Percentiles rank a stretch among this genome's conserved stretches.
Conservation (phyloP, 345 rosid genomes). For the Moringa oleifera region DNA sequence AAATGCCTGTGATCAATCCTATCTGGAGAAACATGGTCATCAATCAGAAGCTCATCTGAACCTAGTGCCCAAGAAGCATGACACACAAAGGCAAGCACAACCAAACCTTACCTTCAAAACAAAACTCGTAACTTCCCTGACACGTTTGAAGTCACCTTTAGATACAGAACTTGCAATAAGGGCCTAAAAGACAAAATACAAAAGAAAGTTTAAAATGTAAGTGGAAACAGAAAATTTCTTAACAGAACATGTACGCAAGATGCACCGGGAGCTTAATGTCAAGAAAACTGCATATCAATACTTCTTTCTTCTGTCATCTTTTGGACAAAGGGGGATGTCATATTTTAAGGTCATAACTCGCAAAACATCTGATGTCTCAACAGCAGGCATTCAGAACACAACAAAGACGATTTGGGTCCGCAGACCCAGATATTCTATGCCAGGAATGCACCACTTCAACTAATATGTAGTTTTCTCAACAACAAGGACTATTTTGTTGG, state of each 20-base stretch:
- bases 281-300: too few relatives aligned
- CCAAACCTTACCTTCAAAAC: constrained; percentile 58
- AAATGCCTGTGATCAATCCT: constrained; percentile 62
- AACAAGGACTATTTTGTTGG: too few relatives aligned
- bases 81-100: constrained; percentile 4
- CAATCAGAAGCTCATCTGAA: background rate
- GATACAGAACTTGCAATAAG: constrained; percentile 77
- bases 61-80: background rate
- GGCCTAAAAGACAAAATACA: constrained; percentile 37
- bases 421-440: background rate
- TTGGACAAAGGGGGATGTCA: background rate
- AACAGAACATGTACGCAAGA: background rate
- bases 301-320: background rate
- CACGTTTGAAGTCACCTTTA: constrained; percentile 58
- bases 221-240: background rate
- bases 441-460: background rate
- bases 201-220: background rate
- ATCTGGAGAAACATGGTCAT: constrained; percentile 47
- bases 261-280: too few relatives aligned
- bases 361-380: background rate
- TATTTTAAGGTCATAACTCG: background rate
- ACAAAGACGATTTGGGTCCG: background rate
- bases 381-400: background rate
- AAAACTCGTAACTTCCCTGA: constrained; percentile 60
- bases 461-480: too few relatives aligned